Conservation (phyloP, 78 protist species). For the Cavenderia fasciculata region DNA sequence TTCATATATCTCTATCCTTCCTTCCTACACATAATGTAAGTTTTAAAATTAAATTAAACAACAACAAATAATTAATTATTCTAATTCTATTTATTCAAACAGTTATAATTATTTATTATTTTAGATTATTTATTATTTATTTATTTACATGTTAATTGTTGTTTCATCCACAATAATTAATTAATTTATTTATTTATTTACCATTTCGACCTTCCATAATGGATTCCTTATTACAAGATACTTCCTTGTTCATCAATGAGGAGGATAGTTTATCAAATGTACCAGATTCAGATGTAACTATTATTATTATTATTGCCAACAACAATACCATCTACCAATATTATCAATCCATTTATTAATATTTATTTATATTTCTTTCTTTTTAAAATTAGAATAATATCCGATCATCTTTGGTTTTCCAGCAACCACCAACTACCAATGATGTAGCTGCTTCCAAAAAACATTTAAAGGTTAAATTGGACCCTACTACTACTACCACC, state of each 20-base stretch:
- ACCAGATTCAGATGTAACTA: slow-evolving; percentile 24
- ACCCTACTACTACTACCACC: background rate
- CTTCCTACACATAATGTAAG: slow-evolving; percentile 50
- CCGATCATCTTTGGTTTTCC: too few relatives aligned
- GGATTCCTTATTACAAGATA: background rate
- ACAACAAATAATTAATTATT: too few relatives aligned
- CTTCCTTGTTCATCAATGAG: background rate
- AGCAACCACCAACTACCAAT: too few relatives aligned
- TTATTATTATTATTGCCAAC: background rate
- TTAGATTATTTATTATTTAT: too few relatives aligned
- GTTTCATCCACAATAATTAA: too few relatives aligned
- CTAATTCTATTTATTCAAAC: too few relatives aligned
- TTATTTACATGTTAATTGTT: too few relatives aligned
- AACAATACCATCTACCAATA: background rate
- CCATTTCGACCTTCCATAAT: too few relatives aligned
- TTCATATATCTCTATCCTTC: too few relatives aligned
- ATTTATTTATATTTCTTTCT: background rate
- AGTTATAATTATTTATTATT: too few relatives aligned
- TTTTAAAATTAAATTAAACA: slow-evolving; percentile 11
- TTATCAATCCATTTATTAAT: background rate
- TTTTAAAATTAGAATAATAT: background rate
- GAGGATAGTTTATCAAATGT: slow-evolving; percentile 7
- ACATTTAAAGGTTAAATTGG: background rate
- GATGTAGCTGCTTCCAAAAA: too few relatives aligned
- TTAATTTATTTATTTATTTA: too few relatives aligned